These are phyloP conservation scores for Hondaea fermentalgiana DNA, from an alignment of 108 stramenopile species.

Conservation along the genomic window DNA sequence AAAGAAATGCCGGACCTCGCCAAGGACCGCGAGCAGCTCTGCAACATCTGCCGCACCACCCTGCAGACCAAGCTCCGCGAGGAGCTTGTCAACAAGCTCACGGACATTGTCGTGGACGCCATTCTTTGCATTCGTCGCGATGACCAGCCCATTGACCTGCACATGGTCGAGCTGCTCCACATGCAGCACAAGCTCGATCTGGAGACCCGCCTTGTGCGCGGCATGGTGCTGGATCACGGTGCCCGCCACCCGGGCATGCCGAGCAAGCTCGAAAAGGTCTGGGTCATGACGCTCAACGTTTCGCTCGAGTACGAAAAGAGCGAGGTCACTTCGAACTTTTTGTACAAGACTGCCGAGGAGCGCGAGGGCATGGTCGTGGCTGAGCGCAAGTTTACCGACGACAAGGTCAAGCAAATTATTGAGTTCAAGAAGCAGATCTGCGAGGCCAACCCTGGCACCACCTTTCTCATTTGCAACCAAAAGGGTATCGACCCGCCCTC, in stretches of 20 bases:
- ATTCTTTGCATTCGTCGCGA: conserved; percentile 65
- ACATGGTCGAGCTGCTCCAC: conserved; percentile 95
- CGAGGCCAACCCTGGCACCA: conserved; percentile 60
- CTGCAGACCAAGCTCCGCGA: conserved; percentile 86
- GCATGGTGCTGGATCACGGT: conserved; percentile 97
- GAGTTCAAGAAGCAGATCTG: conserved; percentile 89
- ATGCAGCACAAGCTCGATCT: conserved; percentile 73
- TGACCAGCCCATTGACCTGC: conserved; percentile 70
- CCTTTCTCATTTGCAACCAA: conserved; percentile 97
- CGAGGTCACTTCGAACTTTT: conserved; percentile 87
- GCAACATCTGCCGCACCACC: conserved; percentile 70
- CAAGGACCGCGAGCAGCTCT: conserved; percentile 74
- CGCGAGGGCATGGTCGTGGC: conserved; percentile 92
- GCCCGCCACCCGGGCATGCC: conserved; percentile 99
- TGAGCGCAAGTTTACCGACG: conserved; percentile 94
- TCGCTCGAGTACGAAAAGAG: conserved; percentile 99
- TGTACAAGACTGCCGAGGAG: conserved; percentile 87
- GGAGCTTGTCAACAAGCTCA: conserved; percentile 66
- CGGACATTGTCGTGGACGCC: conserved; percentile 79
- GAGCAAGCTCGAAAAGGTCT: conserved; percentile 72
- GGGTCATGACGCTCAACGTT: conserved; percentile 95
- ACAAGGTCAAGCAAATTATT: conserved; percentile 82
- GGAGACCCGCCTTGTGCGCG: conserved; percentile 79
- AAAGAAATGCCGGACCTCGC: conserved; percentile 31
- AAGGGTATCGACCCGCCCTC: conserved; percentile 97